A percentile compares a stretch with the other conserved stretches of the same genome.
Conservation (phyloP, 106 monocot genomes). For the Apostasia ramifera region DNA sequence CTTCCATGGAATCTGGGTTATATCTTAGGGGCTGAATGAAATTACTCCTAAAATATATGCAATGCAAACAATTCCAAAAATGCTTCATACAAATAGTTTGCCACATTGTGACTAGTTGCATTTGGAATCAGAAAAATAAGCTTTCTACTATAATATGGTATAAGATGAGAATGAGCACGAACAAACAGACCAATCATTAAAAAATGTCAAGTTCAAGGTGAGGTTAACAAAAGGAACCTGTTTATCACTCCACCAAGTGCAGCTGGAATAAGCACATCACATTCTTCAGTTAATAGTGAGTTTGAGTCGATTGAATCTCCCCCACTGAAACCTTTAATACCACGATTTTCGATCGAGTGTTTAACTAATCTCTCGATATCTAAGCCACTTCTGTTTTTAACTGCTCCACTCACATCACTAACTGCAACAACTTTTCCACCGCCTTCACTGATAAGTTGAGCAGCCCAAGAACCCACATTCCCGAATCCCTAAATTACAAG, state of each 20-base stretch:
- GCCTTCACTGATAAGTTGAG: conserved; percentile 53
- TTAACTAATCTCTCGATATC: conserved; percentile 42
- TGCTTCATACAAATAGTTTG: too few relatives aligned
- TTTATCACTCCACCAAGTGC: conserved; percentile 34
- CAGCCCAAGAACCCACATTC: conserved; percentile 79
- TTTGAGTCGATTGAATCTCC: conserved; percentile 50
- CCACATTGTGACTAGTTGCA: too few relatives aligned
- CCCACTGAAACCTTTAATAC: conserved; percentile 53
- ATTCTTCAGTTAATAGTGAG: conserved; percentile 58
- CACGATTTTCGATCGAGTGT: conserved; percentile 30
- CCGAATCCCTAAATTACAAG: conserved; percentile 56
- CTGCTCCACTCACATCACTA: conserved; percentile 68
- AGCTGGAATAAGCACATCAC: conserved; percentile 79
- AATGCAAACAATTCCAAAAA: too few relatives aligned
- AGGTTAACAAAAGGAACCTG: conserved; percentile 1
- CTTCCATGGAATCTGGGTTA: too few relatives aligned
- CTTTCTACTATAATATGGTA: too few relatives aligned
- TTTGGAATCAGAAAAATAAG: too few relatives aligned
- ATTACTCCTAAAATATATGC: too few relatives aligned
- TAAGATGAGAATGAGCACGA: too few relatives aligned
- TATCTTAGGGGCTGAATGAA: too few relatives aligned
- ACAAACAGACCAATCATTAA: too few relatives aligned
- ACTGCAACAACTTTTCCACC: conserved; percentile 66
- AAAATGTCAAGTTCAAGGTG: too few relatives aligned
- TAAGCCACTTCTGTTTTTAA: conserved; percentile 58